These are phyloP conservation scores for Penicillium italicum DNA, from an alignment of 2,329 filamentous ascomycete species.

Conservation along the genomic window DNA sequence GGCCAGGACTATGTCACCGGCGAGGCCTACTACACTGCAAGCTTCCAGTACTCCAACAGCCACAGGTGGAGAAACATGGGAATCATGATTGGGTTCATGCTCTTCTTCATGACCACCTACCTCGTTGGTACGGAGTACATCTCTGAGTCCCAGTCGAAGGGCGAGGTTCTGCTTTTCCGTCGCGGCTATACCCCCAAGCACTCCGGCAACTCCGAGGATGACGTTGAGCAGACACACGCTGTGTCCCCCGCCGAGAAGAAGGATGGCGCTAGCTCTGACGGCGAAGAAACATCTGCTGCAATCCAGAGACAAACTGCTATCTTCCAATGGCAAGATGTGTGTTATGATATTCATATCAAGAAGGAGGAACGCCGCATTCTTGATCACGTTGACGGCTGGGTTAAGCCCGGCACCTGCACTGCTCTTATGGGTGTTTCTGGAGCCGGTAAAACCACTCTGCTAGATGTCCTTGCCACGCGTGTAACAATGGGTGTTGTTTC, in stretches of 20 bases:
- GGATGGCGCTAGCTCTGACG: conserved; percentile 25
- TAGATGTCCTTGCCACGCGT: conserved; percentile 81
- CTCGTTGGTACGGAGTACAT: conserved; percentile 62
- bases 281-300: conserved; percentile 28
- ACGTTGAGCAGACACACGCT: conserved; percentile 25
- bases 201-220: conserved; percentile 18
- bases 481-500: conserved; percentile 84
- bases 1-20: conserved; percentile 55
- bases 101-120: conserved; percentile 61
- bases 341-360: conserved; percentile 81
- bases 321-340: conserved; percentile 83
- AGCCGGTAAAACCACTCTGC: conserved; percentile 88
- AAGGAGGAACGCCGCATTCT: conserved; percentile 69
- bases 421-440: conserved; percentile 87
- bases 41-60: conserved; percentile 55
- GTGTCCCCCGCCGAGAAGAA: conserved; percentile 34
- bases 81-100: conserved; percentile 62
- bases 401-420: conserved; percentile 85
- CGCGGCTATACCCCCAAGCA: conserved; percentile 58
- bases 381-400: conserved; percentile 85
- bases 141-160: conserved; percentile 67
- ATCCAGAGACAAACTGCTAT: conserved; percentile 68
- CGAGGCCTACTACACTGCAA: conserved; percentile 53
- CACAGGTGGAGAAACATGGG: conserved; percentile 69
- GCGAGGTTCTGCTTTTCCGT: conserved; percentile 71